phyloP scores from a whole-genome alignment of 1,284 basidiomycete species.

The Mycena citricolor region DNA sequence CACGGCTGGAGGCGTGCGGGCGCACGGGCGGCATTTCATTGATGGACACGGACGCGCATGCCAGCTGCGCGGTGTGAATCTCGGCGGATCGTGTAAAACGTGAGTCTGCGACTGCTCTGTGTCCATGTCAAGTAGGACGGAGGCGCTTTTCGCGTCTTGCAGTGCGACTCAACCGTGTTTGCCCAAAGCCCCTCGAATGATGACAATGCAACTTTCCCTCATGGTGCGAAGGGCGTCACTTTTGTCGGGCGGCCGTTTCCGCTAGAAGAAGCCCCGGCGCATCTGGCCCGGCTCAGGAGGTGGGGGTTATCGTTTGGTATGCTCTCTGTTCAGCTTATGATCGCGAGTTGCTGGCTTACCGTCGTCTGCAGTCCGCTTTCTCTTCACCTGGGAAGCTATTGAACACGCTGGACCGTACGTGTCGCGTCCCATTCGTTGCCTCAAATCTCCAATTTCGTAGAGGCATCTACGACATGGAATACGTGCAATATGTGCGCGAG shows the following conservation, averaged over 20 bases:
- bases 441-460: conserved; percentile 37
- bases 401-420: conserved; percentile 89
- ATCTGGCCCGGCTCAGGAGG: conserved; percentile 74
- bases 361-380: conserved; percentile 80
- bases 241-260: conserved; percentile 87
- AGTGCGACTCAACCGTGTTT: conserved; percentile 10
- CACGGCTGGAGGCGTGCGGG: conserved; percentile 57
- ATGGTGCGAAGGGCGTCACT: conserved; percentile 60
- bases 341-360: conserved; percentile 77
- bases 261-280: conserved; percentile 78
- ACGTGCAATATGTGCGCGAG: conserved; percentile 76
- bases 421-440: neutral
- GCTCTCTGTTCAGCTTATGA: conserved; percentile 30
- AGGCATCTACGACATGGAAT: conserved; percentile 81
- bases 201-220: conserved; percentile 62
- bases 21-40: conserved; percentile 73
- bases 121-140: neutral
- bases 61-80: conserved; percentile 76
- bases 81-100: conserved; percentile 83
- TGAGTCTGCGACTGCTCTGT: conserved; percentile 38
- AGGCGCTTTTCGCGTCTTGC: neutral
- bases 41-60: conserved; percentile 79
- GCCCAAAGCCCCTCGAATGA: conserved; percentile 58
- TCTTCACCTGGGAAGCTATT: conserved; percentile 95
- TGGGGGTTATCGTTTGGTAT: conserved; percentile 87